Evolutionary conservation across 768 basidiomycete genomes (phyloP), one percentile per base, ranked within the genome.

Genomic region (Lentinula raphanica): DNA sequence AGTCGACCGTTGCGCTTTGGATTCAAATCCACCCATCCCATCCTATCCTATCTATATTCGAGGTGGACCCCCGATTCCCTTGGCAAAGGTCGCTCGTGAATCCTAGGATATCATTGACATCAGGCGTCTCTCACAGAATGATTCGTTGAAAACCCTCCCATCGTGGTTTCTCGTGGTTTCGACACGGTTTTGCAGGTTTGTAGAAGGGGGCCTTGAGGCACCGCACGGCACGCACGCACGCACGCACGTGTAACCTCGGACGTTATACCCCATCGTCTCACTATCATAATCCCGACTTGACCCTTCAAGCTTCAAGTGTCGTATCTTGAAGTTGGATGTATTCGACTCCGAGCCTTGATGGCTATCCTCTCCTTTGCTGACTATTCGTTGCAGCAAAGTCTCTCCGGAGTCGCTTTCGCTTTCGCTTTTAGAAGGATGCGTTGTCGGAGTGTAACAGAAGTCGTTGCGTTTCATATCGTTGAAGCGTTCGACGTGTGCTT

Each of bases 41-140:
- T n/a, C n/a, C n/a, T n/a, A n/a, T n/a, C 39, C 44, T 56, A 44
- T 48, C 60, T 59, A 39, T 44, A 50, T 32, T 46, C 23, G 42
- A 53, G 25, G 60, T 59, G 50, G 31, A 60, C 53, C 46, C 40
- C 21, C n/a, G n/a, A n/a, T n/a, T 45, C 44, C 58, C 45, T 46
- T 60, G 58, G 58, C 59, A 19, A n/a, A 60, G 56, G 58, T 60
- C 61, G 46, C 60, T 60, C 58, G 63, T 60, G 39, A 56, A 53
- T 65, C 54, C 58, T 54, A 58, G 59, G 42, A 42, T 42, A 27
- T 54, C 54, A 51, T 23, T n/a, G n/a, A 35, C 32, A 35, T 35
- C 51, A 27, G 40, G 19, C 40, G 44, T 40, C 38, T 29, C 45
- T 46, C 44, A n/a, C n/a, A n/a, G 36, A 42, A 46, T 27, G 44